These are phyloP conservation scores for Globisporangium parvum DNA, from an alignment of 352 stramenopile genomes.

Conservation along the genomic window DNA sequence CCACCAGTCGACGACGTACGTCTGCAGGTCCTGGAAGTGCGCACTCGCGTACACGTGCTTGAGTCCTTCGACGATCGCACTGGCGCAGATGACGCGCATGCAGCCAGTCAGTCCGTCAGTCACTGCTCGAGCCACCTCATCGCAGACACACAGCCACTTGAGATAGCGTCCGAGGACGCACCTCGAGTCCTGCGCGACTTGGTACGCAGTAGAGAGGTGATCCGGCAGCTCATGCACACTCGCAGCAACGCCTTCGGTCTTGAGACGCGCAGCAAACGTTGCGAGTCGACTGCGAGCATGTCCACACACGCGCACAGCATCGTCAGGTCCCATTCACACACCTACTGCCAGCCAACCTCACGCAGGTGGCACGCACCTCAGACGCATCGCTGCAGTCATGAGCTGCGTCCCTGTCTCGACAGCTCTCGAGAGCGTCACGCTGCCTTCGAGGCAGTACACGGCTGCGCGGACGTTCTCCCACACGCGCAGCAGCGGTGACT, in stretches of 20 bases:
- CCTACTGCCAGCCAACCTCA: no score
- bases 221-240: slow-evolving; percentile 26
- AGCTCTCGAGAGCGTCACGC: slow-evolving; percentile 51
- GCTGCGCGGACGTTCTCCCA: slow-evolving; percentile 70
- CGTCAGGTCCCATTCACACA: background rate
- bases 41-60: slow-evolving; percentile 42
- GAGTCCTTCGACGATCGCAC: slow-evolving; percentile 52
- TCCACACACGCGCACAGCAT: slow-evolving; percentile 15
- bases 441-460: slow-evolving; percentile 67
- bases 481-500: slow-evolving; percentile 58
- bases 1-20: slow-evolving; percentile 44
- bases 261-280: slow-evolving; percentile 6
- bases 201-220: slow-evolving; percentile 3
- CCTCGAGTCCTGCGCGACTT: slow-evolving; percentile 15
- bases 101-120: no score
- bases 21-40: slow-evolving; percentile 44
- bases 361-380: slow-evolving; percentile 46
- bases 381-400: slow-evolving; percentile 34
- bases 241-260: slow-evolving; percentile 8
- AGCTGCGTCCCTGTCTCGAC: slow-evolving; percentile 57
- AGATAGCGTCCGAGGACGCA: slow-evolving; percentile 1
- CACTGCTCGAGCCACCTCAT: no score
- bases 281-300: slow-evolving; percentile 12
- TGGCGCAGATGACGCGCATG: slow-evolving; percentile 3
- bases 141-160: background rate